phyloP scores from a whole-genome alignment of 768 basidiomycete species.

The Kwoniella sp. region DNA sequence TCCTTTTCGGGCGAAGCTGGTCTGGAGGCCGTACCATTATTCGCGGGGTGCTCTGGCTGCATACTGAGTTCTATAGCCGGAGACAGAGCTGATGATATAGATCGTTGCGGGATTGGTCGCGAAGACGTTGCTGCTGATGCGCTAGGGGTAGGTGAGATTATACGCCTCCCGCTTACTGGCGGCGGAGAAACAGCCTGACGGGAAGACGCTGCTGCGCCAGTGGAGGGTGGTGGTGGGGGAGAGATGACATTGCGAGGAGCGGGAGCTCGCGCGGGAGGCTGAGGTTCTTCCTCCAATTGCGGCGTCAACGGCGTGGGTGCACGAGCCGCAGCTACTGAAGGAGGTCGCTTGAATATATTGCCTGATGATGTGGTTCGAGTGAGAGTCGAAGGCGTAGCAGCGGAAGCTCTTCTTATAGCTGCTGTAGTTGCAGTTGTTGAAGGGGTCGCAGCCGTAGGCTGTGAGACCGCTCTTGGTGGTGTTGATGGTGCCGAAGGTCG shows the following conservation, averaged over 20 bases:
- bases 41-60: conserved; percentile 5
- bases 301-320: conserved; percentile 18
- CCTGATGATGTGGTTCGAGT: conserved; percentile 13
- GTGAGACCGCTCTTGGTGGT: conserved; percentile 41
- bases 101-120: conserved; percentile 13
- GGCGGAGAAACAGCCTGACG: conserved; percentile 12
- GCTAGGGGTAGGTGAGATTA: conserved; percentile 16
- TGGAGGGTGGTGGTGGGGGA: conserved; percentile 4
- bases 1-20: conserved; percentile 31
- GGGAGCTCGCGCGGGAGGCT: not conserved
- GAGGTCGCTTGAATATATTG: conserved; percentile 25
- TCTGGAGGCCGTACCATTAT: conserved; percentile 4
- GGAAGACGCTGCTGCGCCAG: not conserved
- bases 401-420: conserved; percentile 11
- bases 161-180: not conserved
- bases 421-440: not conserved
- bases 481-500: conserved; percentile 25
- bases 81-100: conserved; percentile 21
- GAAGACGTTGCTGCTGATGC: conserved; percentile 2
- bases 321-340: conserved; percentile 29
- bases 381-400: conserved; percentile 28
- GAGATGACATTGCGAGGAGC: conserved; percentile 2
- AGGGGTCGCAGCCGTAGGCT: conserved; percentile 57
- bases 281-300: conserved; percentile 1
- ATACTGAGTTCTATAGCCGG: conserved; percentile 9